Evolutionary conservation across 2,329 filamentous ascomycete genomes (phyloP), one percentile per base, ranked within the genome.

Genomic region (Trichoderma oligosporum): DNA sequence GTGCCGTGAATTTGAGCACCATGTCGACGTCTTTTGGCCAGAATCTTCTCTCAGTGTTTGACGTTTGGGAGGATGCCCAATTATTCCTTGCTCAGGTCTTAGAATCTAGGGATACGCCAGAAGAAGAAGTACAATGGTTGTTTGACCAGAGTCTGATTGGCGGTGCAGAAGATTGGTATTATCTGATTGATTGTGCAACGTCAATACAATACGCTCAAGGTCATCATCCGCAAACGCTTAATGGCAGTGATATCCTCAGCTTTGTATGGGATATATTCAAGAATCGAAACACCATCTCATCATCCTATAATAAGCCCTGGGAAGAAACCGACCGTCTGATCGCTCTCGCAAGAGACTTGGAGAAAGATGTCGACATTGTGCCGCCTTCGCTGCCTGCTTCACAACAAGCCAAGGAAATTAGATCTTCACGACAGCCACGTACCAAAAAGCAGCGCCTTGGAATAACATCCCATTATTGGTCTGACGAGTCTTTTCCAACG

Each of bases 301-400:
- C 57, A 33, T 12, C 54, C 36, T 33, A 58, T 6, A 52, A 61
- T 6, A 52, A 61, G 16, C 63, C 67, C 4, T 75, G 73, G 73
- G 64, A 60, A 25, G 61, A 68, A 45, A 75, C 73, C 4, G 73
- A 75, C 55, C 65, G 68, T 24, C 61, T 73, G 18, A 73, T 74
- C 49, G 60, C 63, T 22, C 60, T 62, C 36, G 70, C 68, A 9
- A 67, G 65, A 60, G 60, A 61, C 20, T 61, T 71, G 8, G 66
- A 69, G 56, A 54, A 45, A 20, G 63, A 68, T 39, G 47, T 64
- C 5, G 54, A 60, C 33, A 61, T 61, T 46, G 55, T 35, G 31
- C 57, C 62, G 24, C 60, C 64, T 24, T 45, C n/a, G 22, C 24
- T 39, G 3, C 20, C 18, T 12, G 33, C 16, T 33, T 7, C 3